These are phyloP conservation scores for Solanum lignicaule DNA, from an alignment of 257 asterid species.

Conservation along the genomic window DNA sequence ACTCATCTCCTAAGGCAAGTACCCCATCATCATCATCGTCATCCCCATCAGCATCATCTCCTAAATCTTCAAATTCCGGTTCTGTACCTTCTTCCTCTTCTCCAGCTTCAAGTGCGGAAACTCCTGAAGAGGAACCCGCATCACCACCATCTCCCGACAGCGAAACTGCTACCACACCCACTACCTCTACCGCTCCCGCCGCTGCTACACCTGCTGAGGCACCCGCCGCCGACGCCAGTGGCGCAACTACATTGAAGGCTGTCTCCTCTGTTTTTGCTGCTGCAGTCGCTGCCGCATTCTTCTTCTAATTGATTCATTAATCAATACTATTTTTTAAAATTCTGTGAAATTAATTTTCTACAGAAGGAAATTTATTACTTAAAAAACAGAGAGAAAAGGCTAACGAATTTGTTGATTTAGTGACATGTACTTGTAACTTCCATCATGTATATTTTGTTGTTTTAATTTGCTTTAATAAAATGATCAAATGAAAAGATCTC, in stretches of 20 bases:
- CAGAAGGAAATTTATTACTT: too few species aligned
- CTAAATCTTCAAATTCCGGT: background rate
- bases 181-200: background rate
- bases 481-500: background rate
- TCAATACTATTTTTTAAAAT: background rate
- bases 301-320: conserved; percentile 5
- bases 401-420: background rate
- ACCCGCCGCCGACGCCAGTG: background rate
- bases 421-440: background rate
- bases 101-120: background rate
- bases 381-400: background rate
- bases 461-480: background rate
- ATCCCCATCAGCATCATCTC: conserved; percentile 4
- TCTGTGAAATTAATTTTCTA: background rate
- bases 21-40: conserved; percentile 1
- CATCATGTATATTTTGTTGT: background rate
- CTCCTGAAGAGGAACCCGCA: conserved; percentile 26
- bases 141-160: conserved; percentile 35
- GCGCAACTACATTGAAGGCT: conserved; percentile 28
- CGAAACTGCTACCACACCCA: conserved; percentile 7
- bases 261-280: conserved; percentile 29
- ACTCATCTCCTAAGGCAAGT: background rate
- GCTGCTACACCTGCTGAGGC: conserved; percentile 20
- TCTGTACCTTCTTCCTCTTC: background rate
- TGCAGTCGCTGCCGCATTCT: conserved; percentile 36